A percentile compares a stretch with the other conserved stretches of the same genome.
Evolutionary conservation across 306 rosid genomes (phyloP).

Genomic region (Argentina anserina): DNA sequence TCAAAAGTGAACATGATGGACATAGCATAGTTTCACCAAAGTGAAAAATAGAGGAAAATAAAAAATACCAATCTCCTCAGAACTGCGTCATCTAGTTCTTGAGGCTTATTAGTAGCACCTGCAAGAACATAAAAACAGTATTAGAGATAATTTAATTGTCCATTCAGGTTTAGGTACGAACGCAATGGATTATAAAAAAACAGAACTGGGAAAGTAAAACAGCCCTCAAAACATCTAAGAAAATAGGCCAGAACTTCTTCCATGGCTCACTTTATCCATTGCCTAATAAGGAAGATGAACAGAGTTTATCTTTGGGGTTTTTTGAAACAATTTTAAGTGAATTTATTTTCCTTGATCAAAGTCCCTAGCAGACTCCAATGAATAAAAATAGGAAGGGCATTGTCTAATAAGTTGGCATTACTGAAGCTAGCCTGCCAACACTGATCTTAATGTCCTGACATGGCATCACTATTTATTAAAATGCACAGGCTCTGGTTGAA

Average conservation of each 20-base stretch:
- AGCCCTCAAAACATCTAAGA: background rate
- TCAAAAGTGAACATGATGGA: background rate
- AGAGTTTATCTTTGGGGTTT: background rate
- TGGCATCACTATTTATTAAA: background rate
- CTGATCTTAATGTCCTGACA: background rate
- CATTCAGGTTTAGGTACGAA: background rate
- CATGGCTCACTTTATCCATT: background rate
- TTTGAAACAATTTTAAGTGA: background rate
- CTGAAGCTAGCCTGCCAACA: constrained; percentile 8
- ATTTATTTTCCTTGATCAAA: constrained; percentile 1
- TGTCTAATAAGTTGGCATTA: background rate
- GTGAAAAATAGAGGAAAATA: background rate
- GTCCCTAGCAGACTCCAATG: background rate
- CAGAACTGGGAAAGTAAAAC: background rate
- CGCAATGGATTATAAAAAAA: constrained; percentile 1
- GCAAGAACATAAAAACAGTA: constrained; percentile 23
- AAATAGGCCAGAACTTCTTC: background rate
- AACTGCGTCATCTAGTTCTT: constrained; percentile 96
- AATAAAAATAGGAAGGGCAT: background rate
- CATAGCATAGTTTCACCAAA: background rate
- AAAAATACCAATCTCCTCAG: constrained; percentile 84
- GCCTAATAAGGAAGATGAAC: background rate
- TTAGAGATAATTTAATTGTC: background rate
- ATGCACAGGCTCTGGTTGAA: background rate
- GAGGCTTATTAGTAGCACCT: constrained; percentile 99